Percentiles rank a stretch among this genome's conserved stretches.
phyloP scores from a whole-genome alignment of 371 early-diverging fungal species.

The Batkoa obscura region DNA sequence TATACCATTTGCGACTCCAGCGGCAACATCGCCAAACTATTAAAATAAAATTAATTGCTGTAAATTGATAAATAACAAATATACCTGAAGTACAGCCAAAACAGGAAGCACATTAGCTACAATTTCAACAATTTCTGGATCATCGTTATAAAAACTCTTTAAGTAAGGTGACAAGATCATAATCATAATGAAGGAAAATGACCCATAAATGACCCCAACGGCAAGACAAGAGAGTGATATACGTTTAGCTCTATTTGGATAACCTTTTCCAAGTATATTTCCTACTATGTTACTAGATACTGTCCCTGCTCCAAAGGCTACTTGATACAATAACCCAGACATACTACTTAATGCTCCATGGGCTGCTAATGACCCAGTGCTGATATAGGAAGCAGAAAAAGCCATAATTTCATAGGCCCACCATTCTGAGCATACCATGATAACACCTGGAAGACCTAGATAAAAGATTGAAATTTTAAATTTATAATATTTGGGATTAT shows the following conservation, averaged over 20 bases:
- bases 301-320: constrained; percentile 44
- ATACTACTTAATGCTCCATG: constrained; percentile 66
- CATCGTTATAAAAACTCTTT: constrained; percentile 37
- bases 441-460: constrained; percentile 30
- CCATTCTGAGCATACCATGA: constrained; percentile 60
- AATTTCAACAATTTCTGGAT: constrained; percentile 36
- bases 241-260: constrained; percentile 19
- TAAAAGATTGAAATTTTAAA: constrained; percentile 36
- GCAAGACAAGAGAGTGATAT: constrained; percentile 21
- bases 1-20: constrained; percentile 44
- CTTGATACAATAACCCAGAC: constrained; percentile 40
- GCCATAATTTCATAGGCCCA: constrained; percentile 54
- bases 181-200: constrained; percentile 16
- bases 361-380: constrained; percentile 59
- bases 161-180: constrained; percentile 11
- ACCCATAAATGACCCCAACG: constrained; percentile 21
- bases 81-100: constrained; percentile 61
- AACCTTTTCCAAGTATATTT: constrained; percentile 37
- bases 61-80: not conserved
- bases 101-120: constrained; percentile 55
- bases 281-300: constrained; percentile 65
- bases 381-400: constrained; percentile 54
- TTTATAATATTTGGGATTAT: constrained; percentile 20
- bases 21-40: constrained; percentile 46
- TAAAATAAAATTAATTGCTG: constrained; percentile 12